Evolutionary conservation across 1,284 basidiomycete species (phyloP).

Genomic region (Melampsora larici-populina): DNA sequence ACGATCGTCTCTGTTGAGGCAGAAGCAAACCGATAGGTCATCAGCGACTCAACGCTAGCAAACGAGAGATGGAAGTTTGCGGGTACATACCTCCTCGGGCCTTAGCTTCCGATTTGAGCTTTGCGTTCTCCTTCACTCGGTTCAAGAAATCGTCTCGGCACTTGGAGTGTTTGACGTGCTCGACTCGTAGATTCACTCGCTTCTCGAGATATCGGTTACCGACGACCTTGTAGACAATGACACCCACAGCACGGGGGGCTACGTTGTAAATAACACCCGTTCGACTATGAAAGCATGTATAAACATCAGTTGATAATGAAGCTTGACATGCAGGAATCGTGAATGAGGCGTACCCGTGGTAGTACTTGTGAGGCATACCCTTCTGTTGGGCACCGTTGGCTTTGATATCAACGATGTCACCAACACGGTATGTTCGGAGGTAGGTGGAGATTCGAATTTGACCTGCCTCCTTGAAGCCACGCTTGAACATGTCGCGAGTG

Average conservation of each 20-base stretch:
- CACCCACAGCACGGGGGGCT: conserved; percentile 86
- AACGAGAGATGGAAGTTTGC: conserved; percentile 6
- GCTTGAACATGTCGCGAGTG: conserved; percentile 99
- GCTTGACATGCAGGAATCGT: neutral
- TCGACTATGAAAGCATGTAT: conserved; percentile 60
- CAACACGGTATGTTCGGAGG: conserved; percentile 86
- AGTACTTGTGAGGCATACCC: conserved; percentile 98
- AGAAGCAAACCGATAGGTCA: neutral
- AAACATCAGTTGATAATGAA: neutral
- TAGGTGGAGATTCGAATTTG: conserved; percentile 86
- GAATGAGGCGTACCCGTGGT: conserved; percentile 47
- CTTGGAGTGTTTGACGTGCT: conserved; percentile 97
- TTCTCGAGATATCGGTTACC: conserved; percentile 99
- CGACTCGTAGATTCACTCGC: conserved; percentile 96
- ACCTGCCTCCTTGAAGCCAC: conserved; percentile 71
- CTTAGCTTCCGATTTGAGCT: conserved; percentile 77
- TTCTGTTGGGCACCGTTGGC: conserved; percentile 98
- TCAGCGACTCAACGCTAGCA: neutral
- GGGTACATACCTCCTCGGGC: conserved; percentile 74
- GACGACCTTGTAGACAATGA: conserved; percentile 97
- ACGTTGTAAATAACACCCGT: conserved; percentile 99
- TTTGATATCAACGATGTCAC: conserved; percentile 99
- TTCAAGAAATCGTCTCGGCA: conserved; percentile 98
- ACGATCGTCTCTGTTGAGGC: conserved; percentile 66
- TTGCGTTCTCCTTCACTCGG: conserved; percentile 89